Conservation (phyloP, 164 flowering plant species). For the Liquidambar formosana region DNA sequence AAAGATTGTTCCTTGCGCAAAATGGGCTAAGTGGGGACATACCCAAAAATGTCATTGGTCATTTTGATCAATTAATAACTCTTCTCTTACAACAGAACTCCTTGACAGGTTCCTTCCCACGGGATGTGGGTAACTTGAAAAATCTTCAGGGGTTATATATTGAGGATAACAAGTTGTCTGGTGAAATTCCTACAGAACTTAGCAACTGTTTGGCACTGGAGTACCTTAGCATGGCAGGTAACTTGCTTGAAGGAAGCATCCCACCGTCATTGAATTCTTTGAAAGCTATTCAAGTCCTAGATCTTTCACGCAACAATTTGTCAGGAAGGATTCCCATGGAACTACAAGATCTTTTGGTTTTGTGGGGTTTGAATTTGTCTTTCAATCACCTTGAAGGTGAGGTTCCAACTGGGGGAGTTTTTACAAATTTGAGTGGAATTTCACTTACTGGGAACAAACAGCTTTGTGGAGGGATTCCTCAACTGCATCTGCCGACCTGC, state of each 20-base stretch:
- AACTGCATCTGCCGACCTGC: constrained; percentile 8
- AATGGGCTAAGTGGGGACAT: constrained; percentile 4
- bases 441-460: constrained; percentile 5
- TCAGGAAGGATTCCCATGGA: constrained; percentile 16
- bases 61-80: background rate
- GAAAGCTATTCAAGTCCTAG: constrained; percentile 13
- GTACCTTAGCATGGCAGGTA: constrained; percentile 10
- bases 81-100: constrained; percentile 1
- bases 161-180: constrained; percentile 12
- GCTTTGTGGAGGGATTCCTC: constrained; percentile 14
- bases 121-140: constrained; percentile 10
- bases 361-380: constrained; percentile 10
- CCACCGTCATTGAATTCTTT: constrained; percentile 10
- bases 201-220: constrained; percentile 14
- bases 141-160: constrained; percentile 5
- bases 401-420: constrained; percentile 15
- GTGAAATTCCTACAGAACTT: constrained; percentile 14
- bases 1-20: background rate
- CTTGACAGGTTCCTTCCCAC: constrained; percentile 6
- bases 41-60: background rate
- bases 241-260: constrained; percentile 15
- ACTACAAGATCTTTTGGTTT: background rate
- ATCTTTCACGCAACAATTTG: constrained; percentile 13
- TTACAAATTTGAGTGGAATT: constrained; percentile 15
- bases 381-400: constrained; percentile 15